Evolutionary conservation across 306 rosid species (phyloP), one percentile per base, ranked within the genome.

Genomic region (Spatholobus suberectus): DNA sequence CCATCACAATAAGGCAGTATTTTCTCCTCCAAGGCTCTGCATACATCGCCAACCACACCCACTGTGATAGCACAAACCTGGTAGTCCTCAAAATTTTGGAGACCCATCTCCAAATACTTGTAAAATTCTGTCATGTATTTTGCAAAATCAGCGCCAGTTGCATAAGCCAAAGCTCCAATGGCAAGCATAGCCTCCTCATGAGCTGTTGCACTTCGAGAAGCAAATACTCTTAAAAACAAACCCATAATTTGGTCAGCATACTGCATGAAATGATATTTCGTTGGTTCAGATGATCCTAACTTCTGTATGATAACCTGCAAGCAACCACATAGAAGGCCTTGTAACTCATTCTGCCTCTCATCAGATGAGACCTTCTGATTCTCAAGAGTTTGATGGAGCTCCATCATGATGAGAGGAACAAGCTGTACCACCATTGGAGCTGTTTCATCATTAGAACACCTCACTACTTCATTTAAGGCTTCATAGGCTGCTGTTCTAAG

Each of bases 161-260:
- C 91, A 85, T 95, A 95, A 20, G 97, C 98, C 81, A 95, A 88
- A 81, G 98, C 97, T 82, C 98, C 98, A 81, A 95, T 95, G 77
- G 94, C 98, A 81, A 95, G 98, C 97, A 95, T 93, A 32, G 98
- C 97, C 83, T 95, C 98, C 88, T 95, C 98, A 72, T 95, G 98
- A 2, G 97, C 97, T n/a, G 98, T 93, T 41, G 98, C 97, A 87
- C 94, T 95, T 82, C 89, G 93, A 75, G 92, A 88, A 71, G 95
- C 95, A 86, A 95, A 95, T 34, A 95, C 98, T 86, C 94, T 91
- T 54, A 93, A 80, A 86, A 95, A 93, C 55, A 93, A 90, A 17
- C 87, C 73, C 98, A 95, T 95, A 85, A 95, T 93, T 84, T 95
- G 96, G 68, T 95, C 98, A 70, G 98, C 91, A 83, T 81, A 87